These are phyloP conservation scores for Colletotrichum somersetense DNA, from an alignment of 2,329 filamentous ascomycete species.

Conservation along the genomic window DNA sequence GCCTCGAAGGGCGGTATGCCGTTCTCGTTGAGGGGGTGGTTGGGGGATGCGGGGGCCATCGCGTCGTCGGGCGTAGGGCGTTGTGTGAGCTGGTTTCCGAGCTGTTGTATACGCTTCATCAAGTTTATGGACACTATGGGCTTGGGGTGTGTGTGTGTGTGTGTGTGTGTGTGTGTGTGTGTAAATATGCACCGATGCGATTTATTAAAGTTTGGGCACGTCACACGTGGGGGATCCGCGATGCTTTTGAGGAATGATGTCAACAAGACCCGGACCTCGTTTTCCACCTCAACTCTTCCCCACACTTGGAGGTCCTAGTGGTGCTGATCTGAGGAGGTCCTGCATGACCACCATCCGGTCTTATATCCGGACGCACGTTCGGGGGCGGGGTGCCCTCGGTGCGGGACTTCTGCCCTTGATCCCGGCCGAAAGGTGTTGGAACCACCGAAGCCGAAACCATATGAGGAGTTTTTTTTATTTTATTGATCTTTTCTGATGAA, in stretches of 20 bases:
- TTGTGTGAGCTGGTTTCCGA: slow-evolving; percentile 7
- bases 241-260: background rate
- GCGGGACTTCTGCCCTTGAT: background rate
- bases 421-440: background rate
- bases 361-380: background rate
- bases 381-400: background rate
- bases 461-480: background rate
- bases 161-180: background rate
- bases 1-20: slow-evolving; percentile 61
- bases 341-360: background rate
- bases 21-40: slow-evolving; percentile 51
- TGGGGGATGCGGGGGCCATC: background rate
- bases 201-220: background rate
- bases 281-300: slow-evolving; percentile 3
- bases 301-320: too few species aligned
- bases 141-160: background rate
- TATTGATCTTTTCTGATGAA: background rate
- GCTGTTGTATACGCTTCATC: slow-evolving; percentile 29
- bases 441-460: background rate
- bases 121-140: background rate
- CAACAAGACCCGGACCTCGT: background rate
- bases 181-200: background rate
- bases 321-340: too few species aligned
- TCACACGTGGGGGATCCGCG: background rate
- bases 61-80: background rate